Percentiles rank a stretch among this genome's conserved stretches.
Conservation (phyloP, 306 rosid species). For the Gillenia trifoliata region DNA sequence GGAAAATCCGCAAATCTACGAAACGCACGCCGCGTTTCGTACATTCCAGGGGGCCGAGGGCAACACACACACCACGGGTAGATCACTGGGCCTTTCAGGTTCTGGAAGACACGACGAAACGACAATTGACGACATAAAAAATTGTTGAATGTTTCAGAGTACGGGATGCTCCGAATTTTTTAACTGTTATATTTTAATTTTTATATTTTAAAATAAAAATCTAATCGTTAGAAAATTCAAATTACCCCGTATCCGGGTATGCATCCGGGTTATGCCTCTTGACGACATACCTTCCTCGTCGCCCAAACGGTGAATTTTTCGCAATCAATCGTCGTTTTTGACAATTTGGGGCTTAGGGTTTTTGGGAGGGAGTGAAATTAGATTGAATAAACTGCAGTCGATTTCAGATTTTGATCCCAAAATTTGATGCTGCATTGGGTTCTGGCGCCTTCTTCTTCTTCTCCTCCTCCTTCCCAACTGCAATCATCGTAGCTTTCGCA, state of each 20-base stretch:
- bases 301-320: neutral
- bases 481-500: neutral
- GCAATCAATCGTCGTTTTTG: neutral
- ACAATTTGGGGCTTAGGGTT: neutral
- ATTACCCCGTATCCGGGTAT: too few species aligned
- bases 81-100: neutral
- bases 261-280: too few species aligned
- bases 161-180: too few species aligned
- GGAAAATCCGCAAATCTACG: too few species aligned
- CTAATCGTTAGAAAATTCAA: too few species aligned
- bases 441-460: neutral
- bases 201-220: too few species aligned
- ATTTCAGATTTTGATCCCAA: neutral
- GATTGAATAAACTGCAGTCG: neutral
- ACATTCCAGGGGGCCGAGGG: too few species aligned
- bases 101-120: neutral
- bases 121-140: neutral
- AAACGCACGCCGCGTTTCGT: too few species aligned
- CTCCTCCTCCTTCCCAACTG: neutral
- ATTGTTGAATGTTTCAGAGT: too few species aligned
- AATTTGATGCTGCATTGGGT: neutral
- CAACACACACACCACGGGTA: too few species aligned
- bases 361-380: neutral
- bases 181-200: too few species aligned
- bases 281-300: neutral